These are phyloP conservation scores for Posidonia oceanica DNA, from an alignment of 116 monocot species.

Conservation along the genomic window DNA sequence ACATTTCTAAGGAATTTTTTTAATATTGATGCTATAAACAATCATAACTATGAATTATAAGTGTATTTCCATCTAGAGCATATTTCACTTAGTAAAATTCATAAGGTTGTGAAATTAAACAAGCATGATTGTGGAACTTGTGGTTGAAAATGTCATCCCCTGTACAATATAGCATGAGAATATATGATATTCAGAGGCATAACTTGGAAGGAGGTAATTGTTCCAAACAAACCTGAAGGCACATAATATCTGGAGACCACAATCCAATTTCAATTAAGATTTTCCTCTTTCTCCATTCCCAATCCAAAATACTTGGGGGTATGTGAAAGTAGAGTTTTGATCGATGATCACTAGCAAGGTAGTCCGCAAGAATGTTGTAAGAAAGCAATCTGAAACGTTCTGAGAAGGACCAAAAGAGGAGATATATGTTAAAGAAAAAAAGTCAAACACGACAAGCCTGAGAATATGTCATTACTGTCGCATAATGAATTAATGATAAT, in stretches of 20 bases:
- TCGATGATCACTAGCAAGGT: conserved; percentile 68
- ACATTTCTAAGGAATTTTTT: too few species aligned
- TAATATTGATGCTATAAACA: too few species aligned
- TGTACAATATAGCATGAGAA: not conserved
- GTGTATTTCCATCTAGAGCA: too few species aligned
- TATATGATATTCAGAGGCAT: not conserved
- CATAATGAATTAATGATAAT: not conserved
- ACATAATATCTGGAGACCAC: conserved; percentile 91
- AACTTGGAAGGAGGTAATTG: not conserved
- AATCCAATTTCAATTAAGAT: conserved; percentile 75
- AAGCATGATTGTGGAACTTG: too few species aligned
- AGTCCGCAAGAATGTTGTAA: conserved; percentile 97
- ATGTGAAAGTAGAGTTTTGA: conserved; percentile 70
- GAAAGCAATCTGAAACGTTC: conserved; percentile 77
- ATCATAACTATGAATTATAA: too few species aligned
- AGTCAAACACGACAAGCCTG: not conserved
- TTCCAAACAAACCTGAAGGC: conserved; percentile 68
- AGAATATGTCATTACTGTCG: not conserved
- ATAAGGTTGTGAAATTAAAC: not conserved
- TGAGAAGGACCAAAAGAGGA: conserved; percentile 7
- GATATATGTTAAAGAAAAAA: not conserved
- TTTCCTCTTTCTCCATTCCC: conserved; percentile 86
- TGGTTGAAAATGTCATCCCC: not conserved
- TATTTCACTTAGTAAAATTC: too few species aligned
- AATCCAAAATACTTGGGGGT: conserved; percentile 55